Percentiles rank a stretch among this genome's conserved stretches.
Conservation (phyloP, 2,329 filamentous ascomycete genomes). For the Neobulgaria alba region DNA sequence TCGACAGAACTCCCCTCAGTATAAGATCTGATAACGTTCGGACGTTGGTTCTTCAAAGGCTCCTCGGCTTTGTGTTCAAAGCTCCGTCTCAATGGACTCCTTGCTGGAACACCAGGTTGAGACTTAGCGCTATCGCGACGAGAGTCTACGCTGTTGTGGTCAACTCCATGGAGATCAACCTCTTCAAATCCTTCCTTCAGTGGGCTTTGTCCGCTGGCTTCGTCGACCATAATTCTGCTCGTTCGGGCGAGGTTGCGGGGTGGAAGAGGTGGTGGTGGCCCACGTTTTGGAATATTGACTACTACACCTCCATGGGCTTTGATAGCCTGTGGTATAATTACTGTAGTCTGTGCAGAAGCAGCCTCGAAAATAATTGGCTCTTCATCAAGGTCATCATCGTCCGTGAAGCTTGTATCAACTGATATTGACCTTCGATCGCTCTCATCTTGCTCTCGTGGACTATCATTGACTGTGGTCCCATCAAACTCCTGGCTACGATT, state of each 20-base stretch:
- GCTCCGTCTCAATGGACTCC: background rate
- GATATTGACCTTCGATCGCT: conserved; percentile 20
- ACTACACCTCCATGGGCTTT: conserved; percentile 60
- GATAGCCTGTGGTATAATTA: conserved; percentile 41
- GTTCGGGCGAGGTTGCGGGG: conserved; percentile 57
- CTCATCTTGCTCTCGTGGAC: conserved; percentile 21
- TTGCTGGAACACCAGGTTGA: background rate
- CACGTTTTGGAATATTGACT: conserved; percentile 75
- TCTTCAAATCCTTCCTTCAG: conserved; percentile 28
- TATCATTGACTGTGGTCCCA: conserved; percentile 28
- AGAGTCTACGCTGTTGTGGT: conserved; percentile 6
- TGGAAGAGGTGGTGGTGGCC: conserved; percentile 64
- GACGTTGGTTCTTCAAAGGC: conserved; percentile 1
- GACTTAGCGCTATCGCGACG: background rate
- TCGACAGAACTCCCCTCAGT: too few species aligned
- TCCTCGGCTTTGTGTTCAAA: conserved; percentile 4
- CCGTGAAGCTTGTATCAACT: conserved; percentile 37
- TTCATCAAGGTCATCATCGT: conserved; percentile 43
- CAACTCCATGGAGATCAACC: conserved; percentile 19
- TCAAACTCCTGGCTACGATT: conserved; percentile 24
- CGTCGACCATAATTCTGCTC: conserved; percentile 17
- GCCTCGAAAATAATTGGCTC: conserved; percentile 65
- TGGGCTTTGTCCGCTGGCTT: conserved; percentile 20
- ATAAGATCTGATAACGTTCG: too few species aligned
- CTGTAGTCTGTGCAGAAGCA: conserved; percentile 46